phyloP scores from a whole-genome alignment of 306 rosid species.

The Lathyrus aphaca region DNA sequence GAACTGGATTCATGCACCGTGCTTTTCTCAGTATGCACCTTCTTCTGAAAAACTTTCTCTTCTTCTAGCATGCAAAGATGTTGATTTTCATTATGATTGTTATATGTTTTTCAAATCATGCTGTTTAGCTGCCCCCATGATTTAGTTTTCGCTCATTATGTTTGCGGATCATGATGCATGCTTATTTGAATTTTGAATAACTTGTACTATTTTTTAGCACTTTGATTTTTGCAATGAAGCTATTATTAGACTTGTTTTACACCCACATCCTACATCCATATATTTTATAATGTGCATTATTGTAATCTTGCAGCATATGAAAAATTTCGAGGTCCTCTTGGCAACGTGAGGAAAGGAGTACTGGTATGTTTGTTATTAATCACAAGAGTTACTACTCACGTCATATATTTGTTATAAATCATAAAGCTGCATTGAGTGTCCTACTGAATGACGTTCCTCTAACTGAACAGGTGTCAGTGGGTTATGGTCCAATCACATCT shows the following conservation, averaged over 20 bases:
- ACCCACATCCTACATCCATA: not conserved
- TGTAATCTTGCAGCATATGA: constrained; percentile 70
- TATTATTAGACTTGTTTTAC: not conserved
- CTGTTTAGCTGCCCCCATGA: constrained; percentile 23
- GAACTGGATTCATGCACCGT: constrained; percentile 99
- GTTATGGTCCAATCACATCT: constrained; percentile 76
- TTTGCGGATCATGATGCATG: constrained; percentile 9
- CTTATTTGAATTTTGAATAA: constrained; percentile 3
- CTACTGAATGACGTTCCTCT: constrained; percentile 10
- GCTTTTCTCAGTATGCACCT: constrained; percentile 78
- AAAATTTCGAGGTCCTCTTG: constrained; percentile 83
- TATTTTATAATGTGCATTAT: constrained; percentile 20
- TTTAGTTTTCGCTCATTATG: constrained; percentile 22
- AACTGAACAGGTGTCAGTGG: constrained; percentile 82
- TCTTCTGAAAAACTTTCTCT: constrained; percentile 14
- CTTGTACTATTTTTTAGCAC: constrained; percentile 1
- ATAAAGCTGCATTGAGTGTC: constrained; percentile 27
- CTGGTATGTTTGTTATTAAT: constrained; percentile 57
- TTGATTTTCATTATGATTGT: constrained; percentile 18
- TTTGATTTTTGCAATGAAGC: constrained; percentile 23
- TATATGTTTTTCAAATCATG: constrained; percentile 28
- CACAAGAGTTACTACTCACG: constrained; percentile 16
- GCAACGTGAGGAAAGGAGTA: constrained; percentile 98
- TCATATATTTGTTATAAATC: constrained; percentile 12
- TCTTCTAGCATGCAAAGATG: constrained; percentile 26